phyloP scores from a whole-genome alignment of 2,329 filamentous ascomycete species.

The Teratosphaeria viscida region DNA sequence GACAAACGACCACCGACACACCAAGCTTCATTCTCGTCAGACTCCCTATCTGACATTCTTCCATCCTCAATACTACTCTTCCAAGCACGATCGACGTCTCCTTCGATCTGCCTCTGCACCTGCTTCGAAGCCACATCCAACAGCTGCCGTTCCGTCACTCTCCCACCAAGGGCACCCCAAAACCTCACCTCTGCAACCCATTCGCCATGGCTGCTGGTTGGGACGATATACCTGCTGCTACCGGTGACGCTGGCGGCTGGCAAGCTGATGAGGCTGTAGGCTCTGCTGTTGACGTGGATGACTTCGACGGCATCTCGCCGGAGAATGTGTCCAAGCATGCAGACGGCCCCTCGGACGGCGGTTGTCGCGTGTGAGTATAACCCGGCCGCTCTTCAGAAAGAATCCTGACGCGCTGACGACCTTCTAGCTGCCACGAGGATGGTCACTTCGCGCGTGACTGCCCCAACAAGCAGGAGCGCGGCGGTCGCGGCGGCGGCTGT shows the following conservation, averaged over 20 bases:
- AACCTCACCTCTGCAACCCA: background rate
- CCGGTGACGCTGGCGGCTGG: slow-evolving; percentile 9
- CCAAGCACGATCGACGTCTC: background rate
- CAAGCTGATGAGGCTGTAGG: slow-evolving; percentile 8
- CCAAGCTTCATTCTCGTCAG: background rate
- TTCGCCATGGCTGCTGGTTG: slow-evolving; percentile 9
- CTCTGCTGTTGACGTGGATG: slow-evolving; percentile 1
- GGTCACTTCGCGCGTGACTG: slow-evolving; percentile 42
- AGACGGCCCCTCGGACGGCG: slow-evolving; percentile 16
- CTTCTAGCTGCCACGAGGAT: slow-evolving; percentile 24
- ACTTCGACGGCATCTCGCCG: slow-evolving; percentile 10
- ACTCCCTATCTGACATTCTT: background rate
- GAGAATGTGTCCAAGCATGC: slow-evolving; percentile 23
- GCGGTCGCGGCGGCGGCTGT: slow-evolving; percentile 37
- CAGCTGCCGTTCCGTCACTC: background rate
- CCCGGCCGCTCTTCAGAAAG: background rate
- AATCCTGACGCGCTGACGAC: background rate
- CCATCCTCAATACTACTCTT: background rate
- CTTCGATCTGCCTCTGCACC: background rate
- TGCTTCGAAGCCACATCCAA: background rate
- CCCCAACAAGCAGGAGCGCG: slow-evolving; percentile 27
- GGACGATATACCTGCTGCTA: slow-evolving; percentile 12
- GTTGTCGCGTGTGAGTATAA: slow-evolving; percentile 33
- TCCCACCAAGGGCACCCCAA: background rate
- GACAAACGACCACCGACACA: background rate